These are phyloP conservation scores for Pachyrhizus erosus DNA, from an alignment of 306 rosid species.

Conservation along the genomic window DNA sequence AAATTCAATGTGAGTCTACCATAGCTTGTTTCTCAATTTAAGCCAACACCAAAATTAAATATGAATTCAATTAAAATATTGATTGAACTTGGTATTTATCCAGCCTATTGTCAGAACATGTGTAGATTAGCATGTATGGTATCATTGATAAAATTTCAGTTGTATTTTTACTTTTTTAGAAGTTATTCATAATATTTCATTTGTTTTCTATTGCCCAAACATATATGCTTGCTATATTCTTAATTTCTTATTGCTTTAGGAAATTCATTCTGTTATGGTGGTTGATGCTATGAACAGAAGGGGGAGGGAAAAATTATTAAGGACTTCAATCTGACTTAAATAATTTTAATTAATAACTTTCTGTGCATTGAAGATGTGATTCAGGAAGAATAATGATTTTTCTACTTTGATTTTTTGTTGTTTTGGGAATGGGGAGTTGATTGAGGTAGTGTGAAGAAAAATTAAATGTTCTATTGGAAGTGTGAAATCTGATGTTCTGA, in stretches of 20 bases:
- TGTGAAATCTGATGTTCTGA: not conserved
- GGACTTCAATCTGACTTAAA: no score
- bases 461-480: not conserved
- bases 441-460: not conserved
- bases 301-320: not conserved
- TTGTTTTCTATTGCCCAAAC: not conserved
- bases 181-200: slow-evolving; percentile 3
- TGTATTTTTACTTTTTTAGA: not conserved
- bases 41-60: slow-evolving; percentile 1
- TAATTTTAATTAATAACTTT: no score
- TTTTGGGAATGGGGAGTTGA: not conserved
- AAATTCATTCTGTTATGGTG: not conserved
- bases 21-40: not conserved
- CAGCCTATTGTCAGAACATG: not conserved
- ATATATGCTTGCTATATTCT: not conserved
- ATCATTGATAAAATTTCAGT: not conserved
- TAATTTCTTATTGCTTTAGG: not conserved
- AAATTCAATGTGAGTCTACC: not conserved
- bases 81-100: slow-evolving; percentile 5
- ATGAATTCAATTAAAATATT: slow-evolving; percentile 8
- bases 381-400: no score
- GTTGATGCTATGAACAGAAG: not conserved
- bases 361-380: no score
- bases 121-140: slow-evolving; percentile 7
- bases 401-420: no score